Percentiles rank a stretch among this genome's conserved stretches.
These are phyloP conservation scores for Acrocalymma vagum DNA, from an alignment of 2,329 filamentous ascomycete species.

Conservation along the genomic window DNA sequence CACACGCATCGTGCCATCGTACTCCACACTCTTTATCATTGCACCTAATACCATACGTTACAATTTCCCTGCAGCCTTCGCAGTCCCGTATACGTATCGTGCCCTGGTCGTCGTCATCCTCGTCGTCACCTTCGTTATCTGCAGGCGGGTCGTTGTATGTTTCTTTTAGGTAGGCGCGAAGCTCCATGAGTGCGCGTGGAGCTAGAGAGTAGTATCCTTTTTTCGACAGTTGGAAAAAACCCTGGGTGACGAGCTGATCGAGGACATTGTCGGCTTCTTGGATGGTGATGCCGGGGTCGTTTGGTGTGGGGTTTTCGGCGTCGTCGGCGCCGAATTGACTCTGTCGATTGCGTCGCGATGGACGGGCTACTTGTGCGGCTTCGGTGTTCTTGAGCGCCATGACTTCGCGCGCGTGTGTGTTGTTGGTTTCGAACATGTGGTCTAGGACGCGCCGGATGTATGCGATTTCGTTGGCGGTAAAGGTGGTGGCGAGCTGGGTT, in stretches of 20 bases:
- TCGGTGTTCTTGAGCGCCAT: constrained; percentile 84
- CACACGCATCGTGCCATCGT: constrained; percentile 45
- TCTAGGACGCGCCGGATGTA: constrained; percentile 90
- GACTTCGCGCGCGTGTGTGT: constrained; percentile 79
- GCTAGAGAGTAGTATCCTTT: constrained; percentile 79
- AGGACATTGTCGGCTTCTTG: constrained; percentile 80
- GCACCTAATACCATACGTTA: constrained; percentile 68
- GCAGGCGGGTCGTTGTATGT: constrained; percentile 86
- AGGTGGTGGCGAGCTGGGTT: constrained; percentile 86
- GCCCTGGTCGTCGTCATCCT: constrained; percentile 59
- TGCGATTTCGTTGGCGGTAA: constrained; percentile 82
- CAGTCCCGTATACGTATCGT: constrained; percentile 81
- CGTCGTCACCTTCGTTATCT: constrained; percentile 57
- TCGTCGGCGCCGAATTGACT: constrained; percentile 34
- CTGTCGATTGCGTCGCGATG: constrained; percentile 36
- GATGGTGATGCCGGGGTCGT: constrained; percentile 69
- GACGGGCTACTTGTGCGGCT: constrained; percentile 73
- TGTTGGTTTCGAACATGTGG: constrained; percentile 90
- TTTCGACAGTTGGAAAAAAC: constrained; percentile 82
- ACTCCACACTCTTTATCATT: constrained; percentile 36
- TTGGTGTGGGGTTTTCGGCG: constrained; percentile 47
- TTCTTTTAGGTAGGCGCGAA: constrained; percentile 83
- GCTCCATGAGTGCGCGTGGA: constrained; percentile 82
- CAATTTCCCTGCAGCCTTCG: constrained; percentile 85
- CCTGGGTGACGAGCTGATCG: constrained; percentile 74